A percentile compares a stretch with the other conserved stretches of the same genome.
Evolutionary conservation across 306 rosid species (phyloP).

Genomic region (Gastrolobium bilobum): DNA sequence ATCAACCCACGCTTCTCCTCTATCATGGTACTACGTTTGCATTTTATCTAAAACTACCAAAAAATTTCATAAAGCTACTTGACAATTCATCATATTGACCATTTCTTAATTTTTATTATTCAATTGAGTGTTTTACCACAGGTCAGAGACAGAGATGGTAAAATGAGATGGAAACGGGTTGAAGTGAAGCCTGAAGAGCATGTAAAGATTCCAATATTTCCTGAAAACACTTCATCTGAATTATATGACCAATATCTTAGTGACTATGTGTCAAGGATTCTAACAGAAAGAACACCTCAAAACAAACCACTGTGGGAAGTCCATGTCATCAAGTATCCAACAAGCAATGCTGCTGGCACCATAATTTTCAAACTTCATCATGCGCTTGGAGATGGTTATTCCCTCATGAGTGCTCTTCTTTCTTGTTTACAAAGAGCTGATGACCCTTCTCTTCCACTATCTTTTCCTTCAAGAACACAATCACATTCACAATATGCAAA

Average conservation of each 20-base stretch:
- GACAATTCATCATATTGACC: background rate
- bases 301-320: slow-evolving; percentile 39
- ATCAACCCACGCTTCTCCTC: slow-evolving; percentile 74
- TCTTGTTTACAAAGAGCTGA: slow-evolving; percentile 50
- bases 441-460: slow-evolving; percentile 31
- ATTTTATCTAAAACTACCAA: background rate
- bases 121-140: slow-evolving; percentile 7
- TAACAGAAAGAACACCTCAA: slow-evolving; percentile 12
- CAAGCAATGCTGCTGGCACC: background rate
- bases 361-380: slow-evolving; percentile 53
- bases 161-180: slow-evolving; percentile 61
- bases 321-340: slow-evolving; percentile 39
- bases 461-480: slow-evolving; percentile 30
- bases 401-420: slow-evolving; percentile 54
- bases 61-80: background rate
- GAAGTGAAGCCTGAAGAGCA: slow-evolving; percentile 65
- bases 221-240: slow-evolving; percentile 43
- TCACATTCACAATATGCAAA: background rate
- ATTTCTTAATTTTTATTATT: background rate
- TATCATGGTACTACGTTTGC: slow-evolving; percentile 54
- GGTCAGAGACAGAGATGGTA: slow-evolving; percentile 52
- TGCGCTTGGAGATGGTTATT: slow-evolving; percentile 63
- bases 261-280: slow-evolving; percentile 29
- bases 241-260: slow-evolving; percentile 22
- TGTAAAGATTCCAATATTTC: slow-evolving; percentile 54